A percentile compares a stretch with the other conserved stretches of the same genome.
phyloP scores from a whole-genome alignment of 495 filamentous ascomycete genomes.

The Penicillium flavigenum region DNA sequence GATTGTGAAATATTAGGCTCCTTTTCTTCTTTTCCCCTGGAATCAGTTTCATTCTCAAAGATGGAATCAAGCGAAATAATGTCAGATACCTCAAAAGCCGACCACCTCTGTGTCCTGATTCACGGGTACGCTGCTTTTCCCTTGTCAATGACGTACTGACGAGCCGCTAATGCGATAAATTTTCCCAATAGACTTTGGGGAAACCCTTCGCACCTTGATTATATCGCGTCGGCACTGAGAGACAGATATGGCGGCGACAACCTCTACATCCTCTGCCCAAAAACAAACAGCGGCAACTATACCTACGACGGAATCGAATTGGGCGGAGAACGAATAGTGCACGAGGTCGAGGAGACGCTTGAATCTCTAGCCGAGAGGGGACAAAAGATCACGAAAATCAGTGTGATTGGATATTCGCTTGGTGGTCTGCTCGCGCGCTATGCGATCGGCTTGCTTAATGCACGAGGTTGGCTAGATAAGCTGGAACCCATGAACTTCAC shows the following conservation, averaged over 20 bases:
- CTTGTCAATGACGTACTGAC: conserved; percentile 12
- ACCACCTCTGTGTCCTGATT: conserved; percentile 91
- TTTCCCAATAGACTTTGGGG: conserved; percentile 71
- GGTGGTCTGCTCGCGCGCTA: conserved; percentile 88
- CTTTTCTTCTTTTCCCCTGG: not conserved
- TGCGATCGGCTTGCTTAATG: conserved; percentile 78
- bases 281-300: conserved; percentile 76
- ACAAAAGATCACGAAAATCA: conserved; percentile 73
- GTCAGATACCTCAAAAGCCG: conserved; percentile 34
- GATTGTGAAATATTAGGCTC: not conserved
- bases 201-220: conserved; percentile 78
- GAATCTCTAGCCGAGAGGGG: conserved; percentile 63
- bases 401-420: conserved; percentile 84
- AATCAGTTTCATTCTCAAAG: not conserved
- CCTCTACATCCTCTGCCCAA: conserved; percentile 71
- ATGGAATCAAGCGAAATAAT: not conserved
- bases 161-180: conserved; percentile 11
- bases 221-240: conserved; percentile 65
- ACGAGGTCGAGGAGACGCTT: conserved; percentile 83
- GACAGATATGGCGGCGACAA: conserved; percentile 60
- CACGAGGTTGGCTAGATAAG: conserved; percentile 73
- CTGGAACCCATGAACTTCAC: conserved; percentile 89
- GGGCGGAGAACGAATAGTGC: conserved; percentile 82
- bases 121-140: conserved; percentile 70
- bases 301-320: conserved; percentile 95